Conservation (phyloP, 208 protist species). For the Leishmania arabica region DNA sequence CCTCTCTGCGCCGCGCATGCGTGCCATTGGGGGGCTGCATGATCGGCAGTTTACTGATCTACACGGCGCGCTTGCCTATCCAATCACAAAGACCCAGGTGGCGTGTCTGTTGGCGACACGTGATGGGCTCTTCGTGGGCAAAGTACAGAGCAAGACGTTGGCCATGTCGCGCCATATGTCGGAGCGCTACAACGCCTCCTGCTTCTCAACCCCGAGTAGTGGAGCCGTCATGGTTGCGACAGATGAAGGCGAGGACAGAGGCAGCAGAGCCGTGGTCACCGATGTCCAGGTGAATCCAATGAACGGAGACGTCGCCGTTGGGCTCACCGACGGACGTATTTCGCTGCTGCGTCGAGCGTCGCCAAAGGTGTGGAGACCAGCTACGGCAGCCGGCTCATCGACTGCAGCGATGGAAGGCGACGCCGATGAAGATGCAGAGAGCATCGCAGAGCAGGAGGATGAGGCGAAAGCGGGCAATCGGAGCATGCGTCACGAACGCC, state of each 20-base stretch:
- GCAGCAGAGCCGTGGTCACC: slow-evolving; percentile 9
- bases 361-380: slow-evolving; percentile 18
- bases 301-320: slow-evolving; percentile 73
- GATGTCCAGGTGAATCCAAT: slow-evolving; percentile 49
- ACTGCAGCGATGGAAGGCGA: background rate
- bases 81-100: slow-evolving; percentile 34
- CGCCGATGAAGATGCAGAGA: background rate
- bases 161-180: slow-evolving; percentile 47
- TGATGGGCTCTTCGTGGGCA: slow-evolving; percentile 48
- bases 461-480: background rate
- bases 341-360: slow-evolving; percentile 44
- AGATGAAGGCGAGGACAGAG: background rate
- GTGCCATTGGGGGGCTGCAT: slow-evolving; percentile 37
- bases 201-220: background rate
- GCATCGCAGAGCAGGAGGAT: slow-evolving; percentile 6
- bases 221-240: background rate
- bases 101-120: slow-evolving; percentile 42
- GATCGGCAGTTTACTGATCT: slow-evolving; percentile 41
- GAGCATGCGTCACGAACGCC: background rate
- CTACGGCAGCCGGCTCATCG: background rate
- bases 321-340: slow-evolving; percentile 52
- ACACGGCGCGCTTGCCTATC: slow-evolving; percentile 41
- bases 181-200: slow-evolving; percentile 35
- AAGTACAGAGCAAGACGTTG: slow-evolving; percentile 51
- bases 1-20: slow-evolving; percentile 18